Conservation (phyloP, 2,329 filamentous ascomycete genomes). For the Arachnomyces sp. region DNA sequence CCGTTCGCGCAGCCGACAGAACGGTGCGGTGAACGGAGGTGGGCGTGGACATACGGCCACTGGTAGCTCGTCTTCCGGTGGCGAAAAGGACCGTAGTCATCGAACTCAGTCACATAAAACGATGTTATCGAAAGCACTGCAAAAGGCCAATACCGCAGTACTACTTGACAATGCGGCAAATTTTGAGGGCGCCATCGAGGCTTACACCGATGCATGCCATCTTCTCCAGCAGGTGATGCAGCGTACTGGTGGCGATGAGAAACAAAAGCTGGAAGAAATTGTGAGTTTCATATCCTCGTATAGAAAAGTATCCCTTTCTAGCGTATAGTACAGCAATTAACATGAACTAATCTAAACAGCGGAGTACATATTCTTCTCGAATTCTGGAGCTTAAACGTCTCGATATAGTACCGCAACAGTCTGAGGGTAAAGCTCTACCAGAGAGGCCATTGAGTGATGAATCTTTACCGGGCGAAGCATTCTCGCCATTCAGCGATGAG, state of each 20-base stretch:
- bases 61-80: no score
- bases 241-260: slow-evolving; percentile 76
- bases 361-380: slow-evolving; percentile 80
- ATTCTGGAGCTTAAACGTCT: slow-evolving; percentile 80
- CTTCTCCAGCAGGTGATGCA: slow-evolving; percentile 81
- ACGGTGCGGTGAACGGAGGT: no score
- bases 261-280: slow-evolving; percentile 79
- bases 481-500: slow-evolving; percentile 24
- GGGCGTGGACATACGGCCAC: no score
- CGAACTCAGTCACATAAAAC: slow-evolving; percentile 71
- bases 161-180: slow-evolving; percentile 94
- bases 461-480: slow-evolving; percentile 40
- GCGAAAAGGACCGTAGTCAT: slow-evolving; percentile 10
- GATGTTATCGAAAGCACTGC: slow-evolving; percentile 90
- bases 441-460: slow-evolving; percentile 58
- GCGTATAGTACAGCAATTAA: not conserved
- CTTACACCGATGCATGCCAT: slow-evolving; percentile 84
- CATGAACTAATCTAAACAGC: slow-evolving; percentile 41
- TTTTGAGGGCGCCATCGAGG: slow-evolving; percentile 80
- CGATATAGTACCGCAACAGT: slow-evolving; percentile 41
- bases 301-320: not conserved
- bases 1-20: no score
- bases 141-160: slow-evolving; percentile 93
- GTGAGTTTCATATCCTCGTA: slow-evolving; percentile 47
- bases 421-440: slow-evolving; percentile 68